A percentile compares a stretch with the other conserved stretches of the same genome.
These are phyloP conservation scores for Chaetomium sp. DNA, from an alignment of 2,329 filamentous ascomycete genomes.

Conservation along the genomic window DNA sequence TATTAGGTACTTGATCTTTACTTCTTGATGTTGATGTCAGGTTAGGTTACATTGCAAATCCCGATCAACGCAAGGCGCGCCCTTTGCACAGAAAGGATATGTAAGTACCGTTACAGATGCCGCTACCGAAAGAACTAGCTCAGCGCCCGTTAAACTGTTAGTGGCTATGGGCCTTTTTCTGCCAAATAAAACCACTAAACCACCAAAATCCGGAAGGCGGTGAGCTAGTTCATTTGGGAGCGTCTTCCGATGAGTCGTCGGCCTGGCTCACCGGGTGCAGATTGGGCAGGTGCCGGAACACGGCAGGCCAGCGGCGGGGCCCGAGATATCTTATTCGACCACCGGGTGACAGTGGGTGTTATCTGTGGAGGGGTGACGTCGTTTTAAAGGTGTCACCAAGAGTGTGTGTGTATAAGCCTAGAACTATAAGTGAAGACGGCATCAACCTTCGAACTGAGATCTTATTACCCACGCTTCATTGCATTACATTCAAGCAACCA, in stretches of 20 bases:
- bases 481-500: too few relatives aligned
- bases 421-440: not conserved
- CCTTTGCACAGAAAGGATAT: not conserved
- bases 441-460: too few relatives aligned
- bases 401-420: not conserved
- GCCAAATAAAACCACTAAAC: too few relatives aligned
- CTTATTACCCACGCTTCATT: too few relatives aligned
- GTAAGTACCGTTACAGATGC: too few relatives aligned
- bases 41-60: not conserved
- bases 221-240: too few relatives aligned
- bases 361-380: too few relatives aligned
- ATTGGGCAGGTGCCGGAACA: not conserved
- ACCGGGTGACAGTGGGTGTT: too few relatives aligned
- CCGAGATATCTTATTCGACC: not conserved
- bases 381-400: not conserved
- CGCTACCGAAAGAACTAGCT: too few relatives aligned
- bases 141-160: too few relatives aligned
- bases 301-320: not conserved
- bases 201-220: too few relatives aligned
- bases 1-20: not conserved
- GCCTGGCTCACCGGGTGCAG: conserved; percentile 4
- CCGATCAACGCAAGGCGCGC: not conserved
- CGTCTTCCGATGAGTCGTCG: conserved; percentile 1
- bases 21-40: not conserved
- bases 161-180: too few relatives aligned